A percentile compares a stretch with the other conserved stretches of the same genome.
Conservation (phyloP, 2,329 filamentous ascomycete genomes). For the Trichoderma polysporum region DNA sequence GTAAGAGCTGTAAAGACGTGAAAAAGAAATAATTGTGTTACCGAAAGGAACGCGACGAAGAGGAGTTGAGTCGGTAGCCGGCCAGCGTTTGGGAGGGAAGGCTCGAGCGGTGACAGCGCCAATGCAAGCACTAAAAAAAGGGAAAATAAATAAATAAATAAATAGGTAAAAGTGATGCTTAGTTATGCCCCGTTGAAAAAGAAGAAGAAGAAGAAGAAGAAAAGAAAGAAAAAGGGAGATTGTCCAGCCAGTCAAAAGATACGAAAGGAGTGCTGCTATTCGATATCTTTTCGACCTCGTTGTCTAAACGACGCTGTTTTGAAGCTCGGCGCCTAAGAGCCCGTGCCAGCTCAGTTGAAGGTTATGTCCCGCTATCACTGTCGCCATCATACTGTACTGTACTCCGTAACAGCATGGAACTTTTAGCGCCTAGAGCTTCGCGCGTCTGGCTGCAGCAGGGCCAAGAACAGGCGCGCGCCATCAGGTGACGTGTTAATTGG, state of each 20-base stretch:
- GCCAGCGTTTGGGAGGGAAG: conserved; percentile 3
- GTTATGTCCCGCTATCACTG: not conserved
- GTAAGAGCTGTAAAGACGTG: not conserved
- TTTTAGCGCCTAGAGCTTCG: not conserved
- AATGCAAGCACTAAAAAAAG: not conserved
- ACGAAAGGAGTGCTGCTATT: not conserved
- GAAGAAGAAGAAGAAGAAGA: not conserved
- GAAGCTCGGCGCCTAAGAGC: not conserved
- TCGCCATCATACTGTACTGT: not conserved
- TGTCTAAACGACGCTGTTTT: not conserved
- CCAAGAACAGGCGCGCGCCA: conserved; percentile 26
- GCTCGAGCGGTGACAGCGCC: conserved; percentile 7
- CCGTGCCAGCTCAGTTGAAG: not conserved
- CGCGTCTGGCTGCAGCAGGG: not conserved
- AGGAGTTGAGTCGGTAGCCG: not conserved
- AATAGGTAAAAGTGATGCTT: not conserved
- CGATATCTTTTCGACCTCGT: not conserved
- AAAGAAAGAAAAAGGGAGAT: not conserved
- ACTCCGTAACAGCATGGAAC: not conserved
- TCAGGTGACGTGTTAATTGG: conserved; percentile 30
- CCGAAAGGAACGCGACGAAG: conserved; percentile 2
- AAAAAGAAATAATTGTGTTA: not conserved
- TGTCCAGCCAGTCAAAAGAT: not conserved
- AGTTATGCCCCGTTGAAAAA: not conserved
- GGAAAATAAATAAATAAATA: not conserved